A percentile compares a stretch with the other conserved stretches of the same genome.
These are phyloP conservation scores for Schizochytrium sp. DNA, from an alignment of 108 stramenopile genomes.

Conservation along the genomic window DNA sequence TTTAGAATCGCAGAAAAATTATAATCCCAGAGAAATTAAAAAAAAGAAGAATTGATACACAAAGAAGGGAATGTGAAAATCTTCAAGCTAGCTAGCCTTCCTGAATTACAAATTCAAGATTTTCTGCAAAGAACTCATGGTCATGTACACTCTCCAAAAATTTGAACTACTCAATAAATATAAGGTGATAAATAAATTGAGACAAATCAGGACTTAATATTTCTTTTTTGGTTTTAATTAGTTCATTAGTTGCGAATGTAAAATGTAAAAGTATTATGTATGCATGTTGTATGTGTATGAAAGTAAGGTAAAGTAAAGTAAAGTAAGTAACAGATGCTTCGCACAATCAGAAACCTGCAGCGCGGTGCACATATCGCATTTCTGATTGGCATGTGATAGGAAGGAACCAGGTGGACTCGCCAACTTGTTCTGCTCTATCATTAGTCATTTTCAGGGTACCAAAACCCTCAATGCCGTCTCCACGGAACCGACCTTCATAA, in stretches of 20 bases:
- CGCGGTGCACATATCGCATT: slow-evolving; percentile 57
- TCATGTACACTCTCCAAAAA: no score
- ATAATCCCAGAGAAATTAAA: no score
- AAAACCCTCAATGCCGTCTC: slow-evolving; percentile 63
- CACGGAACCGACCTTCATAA: slow-evolving; percentile 65
- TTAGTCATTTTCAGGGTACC: slow-evolving; percentile 62
- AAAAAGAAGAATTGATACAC: no score
- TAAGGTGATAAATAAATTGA: no score
- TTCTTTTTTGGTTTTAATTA: background rate
- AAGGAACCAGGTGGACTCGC: slow-evolving; percentile 8
- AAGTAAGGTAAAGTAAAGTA: background rate
- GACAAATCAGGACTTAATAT: background rate
- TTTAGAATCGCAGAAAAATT: no score
- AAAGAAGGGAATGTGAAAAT: no score
- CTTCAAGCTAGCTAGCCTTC: no score
- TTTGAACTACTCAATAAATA: no score
- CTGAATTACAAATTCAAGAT: no score
- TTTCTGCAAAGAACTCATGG: no score
- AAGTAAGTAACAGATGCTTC: background rate
- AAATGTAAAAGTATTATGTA: no score
- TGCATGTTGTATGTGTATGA: no score
- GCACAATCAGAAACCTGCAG: slow-evolving; percentile 12
- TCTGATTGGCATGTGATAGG: slow-evolving; percentile 59
- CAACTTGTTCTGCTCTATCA: background rate
- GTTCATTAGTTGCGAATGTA: background rate